Conservation (phyloP, 768 basidiomycete genomes). For the Lepiota subincarnata region DNA sequence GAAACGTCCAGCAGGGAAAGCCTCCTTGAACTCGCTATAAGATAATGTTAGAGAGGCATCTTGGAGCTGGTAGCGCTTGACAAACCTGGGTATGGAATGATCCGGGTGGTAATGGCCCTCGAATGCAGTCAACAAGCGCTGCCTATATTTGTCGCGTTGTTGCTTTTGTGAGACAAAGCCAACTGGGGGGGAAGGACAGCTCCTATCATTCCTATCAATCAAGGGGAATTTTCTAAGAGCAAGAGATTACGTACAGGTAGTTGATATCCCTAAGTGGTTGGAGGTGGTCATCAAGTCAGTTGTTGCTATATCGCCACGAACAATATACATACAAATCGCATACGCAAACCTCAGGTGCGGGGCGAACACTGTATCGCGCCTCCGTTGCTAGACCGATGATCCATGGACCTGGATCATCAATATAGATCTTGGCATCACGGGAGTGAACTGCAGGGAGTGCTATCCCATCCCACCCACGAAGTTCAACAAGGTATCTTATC, state of each 20-base stretch:
- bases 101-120: constrained; percentile 89
- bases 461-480: constrained; percentile 91
- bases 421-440: constrained; percentile 88
- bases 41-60: constrained; percentile 11
- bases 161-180: constrained; percentile 73
- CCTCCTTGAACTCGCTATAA: constrained; percentile 86
- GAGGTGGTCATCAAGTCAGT: background rate
- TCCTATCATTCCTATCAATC: constrained; percentile 35
- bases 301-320: background rate
- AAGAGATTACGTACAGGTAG: constrained; percentile 50
- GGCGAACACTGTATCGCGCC: constrained; percentile 71
- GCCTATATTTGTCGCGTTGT: constrained; percentile 77
- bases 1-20: constrained; percentile 90
- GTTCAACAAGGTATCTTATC: constrained; percentile 86
- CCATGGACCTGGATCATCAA: constrained; percentile 97
- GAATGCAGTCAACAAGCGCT: constrained; percentile 70
- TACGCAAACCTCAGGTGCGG: constrained; percentile 78
- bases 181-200: constrained; percentile 74
- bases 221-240: background rate
- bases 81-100: constrained; percentile 70
- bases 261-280: constrained; percentile 61
- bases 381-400: constrained; percentile 89
- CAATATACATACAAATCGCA: constrained; percentile 67
- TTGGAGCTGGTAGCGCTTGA: constrained; percentile 8
- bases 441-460: constrained; percentile 79